Evolutionary conservation across 305 asterid species (phyloP).

Genomic region (Fraxinus xanthoxyloides): DNA sequence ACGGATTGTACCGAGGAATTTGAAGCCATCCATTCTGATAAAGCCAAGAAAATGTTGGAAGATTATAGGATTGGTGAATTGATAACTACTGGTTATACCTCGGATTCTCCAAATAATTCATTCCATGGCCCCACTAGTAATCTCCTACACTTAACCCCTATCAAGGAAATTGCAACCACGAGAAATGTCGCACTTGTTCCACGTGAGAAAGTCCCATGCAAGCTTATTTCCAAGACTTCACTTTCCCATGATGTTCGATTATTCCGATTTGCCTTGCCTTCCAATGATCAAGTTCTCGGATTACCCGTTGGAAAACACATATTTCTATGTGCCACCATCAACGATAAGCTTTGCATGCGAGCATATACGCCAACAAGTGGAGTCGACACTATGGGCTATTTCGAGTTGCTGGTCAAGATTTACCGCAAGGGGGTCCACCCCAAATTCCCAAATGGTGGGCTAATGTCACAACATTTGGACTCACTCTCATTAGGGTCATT

Average conservation of each 20-base stretch:
- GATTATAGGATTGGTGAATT: slow-evolving; percentile 78
- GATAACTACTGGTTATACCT: slow-evolving; percentile 59
- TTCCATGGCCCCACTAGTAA: slow-evolving; percentile 60
- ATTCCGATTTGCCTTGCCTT: slow-evolving; percentile 64
- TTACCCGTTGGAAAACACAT: slow-evolving; percentile 83
- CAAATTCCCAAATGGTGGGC: slow-evolving; percentile 74
- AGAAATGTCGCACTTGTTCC: slow-evolving; percentile 54
- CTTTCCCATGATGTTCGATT: slow-evolving; percentile 69
- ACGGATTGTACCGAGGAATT: slow-evolving; percentile 90
- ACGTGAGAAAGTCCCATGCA: slow-evolving; percentile 67
- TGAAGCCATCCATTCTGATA: slow-evolving; percentile 84
- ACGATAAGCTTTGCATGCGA: slow-evolving; percentile 80
- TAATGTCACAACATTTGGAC: slow-evolving; percentile 78
- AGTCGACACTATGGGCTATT: slow-evolving; percentile 58
- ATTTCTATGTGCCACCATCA: slow-evolving; percentile 58
- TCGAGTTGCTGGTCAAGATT: slow-evolving; percentile 72
- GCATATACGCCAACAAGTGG: slow-evolving; percentile 85
- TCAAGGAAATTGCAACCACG: slow-evolving; percentile 40
- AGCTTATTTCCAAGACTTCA: slow-evolving; percentile 48
- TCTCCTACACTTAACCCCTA: slow-evolving; percentile 37
- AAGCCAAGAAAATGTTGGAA: slow-evolving; percentile 70
- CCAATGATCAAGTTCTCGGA: slow-evolving; percentile 65
- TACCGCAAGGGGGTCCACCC: slow-evolving; percentile 73
- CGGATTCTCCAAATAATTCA: slow-evolving; percentile 68
- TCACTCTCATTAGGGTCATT: slow-evolving; percentile 44